These are phyloP conservation scores for Fusarium phyllophilum DNA, from an alignment of 2,329 filamentous ascomycete genomes.

Conservation along the genomic window DNA sequence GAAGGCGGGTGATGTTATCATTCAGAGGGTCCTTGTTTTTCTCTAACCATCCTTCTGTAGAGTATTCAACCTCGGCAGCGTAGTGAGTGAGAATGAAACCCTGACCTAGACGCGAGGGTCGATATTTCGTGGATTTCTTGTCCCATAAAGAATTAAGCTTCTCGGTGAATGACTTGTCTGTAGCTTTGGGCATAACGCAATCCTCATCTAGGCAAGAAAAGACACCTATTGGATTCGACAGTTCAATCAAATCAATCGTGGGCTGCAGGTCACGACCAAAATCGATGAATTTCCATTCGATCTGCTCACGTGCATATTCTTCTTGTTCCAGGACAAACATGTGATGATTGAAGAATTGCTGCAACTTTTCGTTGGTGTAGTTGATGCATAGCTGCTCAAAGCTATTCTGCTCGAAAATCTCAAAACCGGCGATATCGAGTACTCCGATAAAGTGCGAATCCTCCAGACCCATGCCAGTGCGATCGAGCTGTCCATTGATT, in stretches of 20 bases:
- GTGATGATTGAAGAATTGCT: constrained; percentile 99
- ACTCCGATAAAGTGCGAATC: constrained; percentile 97
- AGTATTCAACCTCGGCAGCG: constrained; percentile 97
- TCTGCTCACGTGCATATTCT: constrained; percentile 96
- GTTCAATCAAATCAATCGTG: constrained; percentile 95
- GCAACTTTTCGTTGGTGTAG: constrained; percentile 98
- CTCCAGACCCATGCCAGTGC: constrained; percentile 83
- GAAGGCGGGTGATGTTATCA: constrained; percentile 91
- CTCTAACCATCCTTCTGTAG: constrained; percentile 92
- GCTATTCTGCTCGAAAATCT: constrained; percentile 98
- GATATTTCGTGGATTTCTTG: constrained; percentile 93
- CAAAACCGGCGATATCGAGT: constrained; percentile 97
- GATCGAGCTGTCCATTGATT: constrained; percentile 92
- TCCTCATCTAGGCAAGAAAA: constrained; percentile 99
- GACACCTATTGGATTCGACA: constrained; percentile 97
- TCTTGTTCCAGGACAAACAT: constrained; percentile 99
- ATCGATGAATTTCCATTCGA: constrained; percentile 99
- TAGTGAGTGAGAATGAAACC: constrained; percentile 98
- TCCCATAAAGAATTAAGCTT: constrained; percentile 98
- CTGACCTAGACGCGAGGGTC: constrained; percentile 84
- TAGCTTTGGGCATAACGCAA: constrained; percentile 98
- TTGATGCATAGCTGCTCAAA: constrained; percentile 99
- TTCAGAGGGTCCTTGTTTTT: constrained; percentile 99
- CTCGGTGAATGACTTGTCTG: constrained; percentile 95
- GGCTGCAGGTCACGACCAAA: constrained; percentile 97